A percentile compares a stretch with the other conserved stretches of the same genome.
Conservation (phyloP, 108 stramenopile species). For the Nannochloropsis granulata region DNA sequence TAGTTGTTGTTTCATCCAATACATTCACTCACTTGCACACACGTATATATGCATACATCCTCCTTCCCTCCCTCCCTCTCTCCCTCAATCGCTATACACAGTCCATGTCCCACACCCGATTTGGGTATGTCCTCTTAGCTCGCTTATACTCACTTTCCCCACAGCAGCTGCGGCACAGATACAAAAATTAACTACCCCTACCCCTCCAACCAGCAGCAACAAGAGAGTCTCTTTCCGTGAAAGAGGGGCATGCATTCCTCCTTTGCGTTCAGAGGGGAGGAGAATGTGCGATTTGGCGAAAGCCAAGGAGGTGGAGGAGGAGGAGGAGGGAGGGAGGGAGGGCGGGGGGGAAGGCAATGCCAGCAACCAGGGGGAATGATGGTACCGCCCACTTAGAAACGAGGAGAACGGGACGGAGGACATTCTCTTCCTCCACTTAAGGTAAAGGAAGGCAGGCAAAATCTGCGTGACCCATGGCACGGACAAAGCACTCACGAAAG, state of each 20-base stretch:
- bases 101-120: not conserved
- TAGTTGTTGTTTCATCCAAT: no score
- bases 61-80: not conserved
- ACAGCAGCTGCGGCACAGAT: not conserved
- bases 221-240: not conserved
- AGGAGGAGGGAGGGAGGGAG: not conserved
- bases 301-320: not conserved
- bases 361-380: no score
- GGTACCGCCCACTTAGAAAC: not conserved
- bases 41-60: not conserved
- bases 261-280: not conserved
- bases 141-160: not conserved
- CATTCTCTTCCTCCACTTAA: not conserved
- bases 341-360: not conserved
- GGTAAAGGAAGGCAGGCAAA: not conserved
- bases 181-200: not conserved
- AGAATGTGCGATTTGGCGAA: not conserved
- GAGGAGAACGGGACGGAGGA: not conserved
- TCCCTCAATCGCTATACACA: not conserved
- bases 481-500: not conserved
- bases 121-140: not conserved
- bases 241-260: not conserved
- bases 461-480: not conserved
- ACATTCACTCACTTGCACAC: no score
- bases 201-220: not conserved